Evolutionary conservation across 176 grass and related monocot genomes (phyloP).

Genomic region (Hordeum vulgare): DNA sequence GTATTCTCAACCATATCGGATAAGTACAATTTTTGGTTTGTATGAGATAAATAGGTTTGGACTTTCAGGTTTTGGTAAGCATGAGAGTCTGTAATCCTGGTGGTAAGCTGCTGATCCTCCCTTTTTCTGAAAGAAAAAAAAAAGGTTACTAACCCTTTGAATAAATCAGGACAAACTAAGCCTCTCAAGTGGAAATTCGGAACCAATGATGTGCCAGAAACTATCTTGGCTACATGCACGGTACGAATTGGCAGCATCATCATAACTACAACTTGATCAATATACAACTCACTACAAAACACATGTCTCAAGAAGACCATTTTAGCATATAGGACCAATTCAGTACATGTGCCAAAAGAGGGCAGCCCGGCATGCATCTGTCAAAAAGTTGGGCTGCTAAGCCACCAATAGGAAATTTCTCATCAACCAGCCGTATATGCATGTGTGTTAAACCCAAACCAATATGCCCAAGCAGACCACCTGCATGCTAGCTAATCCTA

Average conservation of each 20-base stretch:
- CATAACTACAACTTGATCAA: neutral
- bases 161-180: neutral
- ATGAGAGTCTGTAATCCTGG: neutral
- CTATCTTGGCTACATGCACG: neutral
- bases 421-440: neutral
- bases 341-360: neutral
- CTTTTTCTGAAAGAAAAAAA: no score
- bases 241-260: neutral
- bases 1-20: neutral
- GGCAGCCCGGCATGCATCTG: neutral
- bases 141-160: neutral
- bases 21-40: neutral
- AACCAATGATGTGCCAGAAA: neutral
- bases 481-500: neutral
- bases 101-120: neutral
- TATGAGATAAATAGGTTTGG: neutral
- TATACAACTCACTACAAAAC: neutral
- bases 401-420: slow-evolving; percentile 16
- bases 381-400: neutral
- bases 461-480: neutral
- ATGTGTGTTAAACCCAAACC: neutral
- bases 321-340: neutral
- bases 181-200: neutral
- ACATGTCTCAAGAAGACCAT: neutral
- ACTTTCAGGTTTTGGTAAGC: neutral